A percentile compares a stretch with the other conserved stretches of the same genome.
These are phyloP conservation scores for Phellopilus nigrolimitatus DNA, from an alignment of 1,284 basidiomycete species.

Conservation along the genomic window DNA sequence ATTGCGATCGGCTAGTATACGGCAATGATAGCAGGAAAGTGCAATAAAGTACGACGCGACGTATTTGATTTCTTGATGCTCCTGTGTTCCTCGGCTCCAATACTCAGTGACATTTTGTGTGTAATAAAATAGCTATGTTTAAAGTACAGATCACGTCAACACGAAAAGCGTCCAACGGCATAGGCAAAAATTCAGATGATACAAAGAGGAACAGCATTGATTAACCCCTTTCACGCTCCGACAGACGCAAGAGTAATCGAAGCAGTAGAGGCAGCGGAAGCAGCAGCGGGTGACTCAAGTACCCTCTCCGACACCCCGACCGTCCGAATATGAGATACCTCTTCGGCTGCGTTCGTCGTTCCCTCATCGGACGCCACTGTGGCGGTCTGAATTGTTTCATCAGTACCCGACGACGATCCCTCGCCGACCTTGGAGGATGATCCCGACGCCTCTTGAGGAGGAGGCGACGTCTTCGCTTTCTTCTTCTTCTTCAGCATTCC, in stretches of 20 bases:
- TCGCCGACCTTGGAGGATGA: constrained; percentile 15
- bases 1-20: constrained; percentile 40
- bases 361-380: too few species aligned
- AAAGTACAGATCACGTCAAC: neutral
- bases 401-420: neutral
- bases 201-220: neutral
- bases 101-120: neutral
- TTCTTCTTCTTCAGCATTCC: constrained; percentile 84
- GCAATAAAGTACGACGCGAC: constrained; percentile 1
- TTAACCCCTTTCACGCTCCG: constrained; percentile 13
- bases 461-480: constrained; percentile 59
- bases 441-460: constrained; percentile 21
- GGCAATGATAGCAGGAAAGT: constrained; percentile 28
- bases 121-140: neutral
- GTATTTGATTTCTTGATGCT: too few species aligned
- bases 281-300: constrained; percentile 22
- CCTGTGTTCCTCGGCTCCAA: too few species aligned
- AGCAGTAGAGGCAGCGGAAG: constrained; percentile 22
- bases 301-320: constrained; percentile 20
- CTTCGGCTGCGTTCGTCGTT: constrained; percentile 1
- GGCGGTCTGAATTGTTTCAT: too few species aligned
- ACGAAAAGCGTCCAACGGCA: too few species aligned
- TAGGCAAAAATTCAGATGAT: too few species aligned
- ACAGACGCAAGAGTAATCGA: constrained; percentile 19
- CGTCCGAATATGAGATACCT: neutral